Percentiles rank a stretch among this genome's conserved stretches.
Evolutionary conservation across 805 yeast species (phyloP).

Genomic region (Vanderwaltozyma tropicalis): DNA sequence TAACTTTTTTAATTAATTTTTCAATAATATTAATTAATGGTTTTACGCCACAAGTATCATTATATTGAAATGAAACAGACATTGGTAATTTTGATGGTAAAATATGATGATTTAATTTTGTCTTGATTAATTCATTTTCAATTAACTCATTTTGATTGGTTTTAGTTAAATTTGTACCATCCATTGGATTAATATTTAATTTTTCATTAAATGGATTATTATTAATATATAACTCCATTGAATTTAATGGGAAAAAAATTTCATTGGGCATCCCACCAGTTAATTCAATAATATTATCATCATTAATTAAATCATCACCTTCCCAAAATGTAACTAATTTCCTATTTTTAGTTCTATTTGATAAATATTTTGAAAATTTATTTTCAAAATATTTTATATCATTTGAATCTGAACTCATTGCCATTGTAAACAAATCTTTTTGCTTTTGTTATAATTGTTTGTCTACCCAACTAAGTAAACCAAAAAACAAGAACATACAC

Average conservation of each 20-base stretch:
- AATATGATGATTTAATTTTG: not conserved
- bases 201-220: slow-evolving; percentile 12
- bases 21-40: slow-evolving; percentile 32
- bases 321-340: slow-evolving; percentile 16
- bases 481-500: too few species aligned
- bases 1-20: slow-evolving; percentile 31
- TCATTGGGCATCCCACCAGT: slow-evolving; percentile 54
- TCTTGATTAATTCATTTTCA: slow-evolving; percentile 1
- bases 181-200: too few species aligned
- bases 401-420: not conserved
- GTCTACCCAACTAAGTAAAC: too few species aligned
- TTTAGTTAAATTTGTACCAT: not conserved
- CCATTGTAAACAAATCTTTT: not conserved
- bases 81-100: slow-evolving; percentile 20
- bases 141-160: not conserved
- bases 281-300: slow-evolving; percentile 35
- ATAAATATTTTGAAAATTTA: slow-evolving; percentile 14
- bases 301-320: slow-evolving; percentile 3
- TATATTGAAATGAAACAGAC: slow-evolving; percentile 46
- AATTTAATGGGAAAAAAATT: slow-evolving; percentile 49
- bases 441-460: not conserved
- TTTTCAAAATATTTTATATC: slow-evolving; percentile 1
- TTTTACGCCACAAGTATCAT: slow-evolving; percentile 38
- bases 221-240: slow-evolving; percentile 36
- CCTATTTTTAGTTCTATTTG: slow-evolving; percentile 13